A percentile compares a stretch with the other conserved stretches of the same genome.
Evolutionary conservation across 768 basidiomycete species (phyloP).

Genomic region (Boletellus ananiceps): DNA sequence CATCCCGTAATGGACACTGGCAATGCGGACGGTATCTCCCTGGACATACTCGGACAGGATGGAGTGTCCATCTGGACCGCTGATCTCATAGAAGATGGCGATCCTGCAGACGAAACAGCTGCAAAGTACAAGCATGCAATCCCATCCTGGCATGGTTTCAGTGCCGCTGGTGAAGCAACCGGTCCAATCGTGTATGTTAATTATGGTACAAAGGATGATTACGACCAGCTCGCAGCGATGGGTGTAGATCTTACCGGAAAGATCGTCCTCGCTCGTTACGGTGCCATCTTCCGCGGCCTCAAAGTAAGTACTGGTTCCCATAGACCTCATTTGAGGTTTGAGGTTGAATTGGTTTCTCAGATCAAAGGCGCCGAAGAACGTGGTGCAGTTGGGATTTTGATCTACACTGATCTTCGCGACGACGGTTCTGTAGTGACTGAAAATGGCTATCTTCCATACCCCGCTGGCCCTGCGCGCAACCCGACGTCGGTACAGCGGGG

Average conservation of each 20-base stretch:
- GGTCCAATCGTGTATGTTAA: constrained; percentile 75
- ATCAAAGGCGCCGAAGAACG: constrained; percentile 80
- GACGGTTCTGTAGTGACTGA: constrained; percentile 73
- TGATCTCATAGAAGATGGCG: constrained; percentile 66
- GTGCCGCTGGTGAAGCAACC: constrained; percentile 67
- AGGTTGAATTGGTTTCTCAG: constrained; percentile 33
- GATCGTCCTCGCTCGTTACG: constrained; percentile 77
- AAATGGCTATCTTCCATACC: constrained; percentile 71
- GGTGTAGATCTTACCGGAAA: constrained; percentile 75
- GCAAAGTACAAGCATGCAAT: constrained; percentile 60
- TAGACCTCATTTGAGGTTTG: constrained; percentile 3
- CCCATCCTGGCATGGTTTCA: constrained; percentile 85
- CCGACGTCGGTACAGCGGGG: constrained; percentile 81
- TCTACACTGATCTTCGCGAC: constrained; percentile 84
- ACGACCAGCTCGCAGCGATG: constrained; percentile 52
- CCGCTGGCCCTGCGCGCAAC: constrained; percentile 82
- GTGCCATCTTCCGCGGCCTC: constrained; percentile 74
- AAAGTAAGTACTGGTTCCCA: constrained; percentile 46
- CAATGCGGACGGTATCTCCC: constrained; percentile 54
- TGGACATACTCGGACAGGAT: constrained; percentile 60
- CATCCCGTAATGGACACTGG: constrained; percentile 80
- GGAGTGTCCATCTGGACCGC: constrained; percentile 61
- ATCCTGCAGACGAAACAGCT: constrained; percentile 68
- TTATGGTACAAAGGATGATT: constrained; percentile 73
- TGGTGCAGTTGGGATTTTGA: constrained; percentile 73